phyloP scores from a whole-genome alignment of 2,329 filamentous ascomycete species.

The Pyricularia pennisetigena region DNA sequence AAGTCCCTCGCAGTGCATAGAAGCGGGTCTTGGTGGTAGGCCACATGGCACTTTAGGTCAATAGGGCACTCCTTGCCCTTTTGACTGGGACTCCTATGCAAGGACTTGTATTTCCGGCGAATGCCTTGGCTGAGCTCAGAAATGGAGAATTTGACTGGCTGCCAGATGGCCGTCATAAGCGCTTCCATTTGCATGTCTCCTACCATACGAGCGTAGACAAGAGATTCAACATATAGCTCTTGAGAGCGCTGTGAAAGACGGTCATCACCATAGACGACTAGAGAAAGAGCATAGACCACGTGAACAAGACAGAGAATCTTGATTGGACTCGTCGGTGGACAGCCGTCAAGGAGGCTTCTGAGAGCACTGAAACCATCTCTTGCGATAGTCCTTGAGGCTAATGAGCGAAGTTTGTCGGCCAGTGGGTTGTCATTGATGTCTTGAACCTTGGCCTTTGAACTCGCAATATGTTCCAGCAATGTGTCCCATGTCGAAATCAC shows the following conservation, averaged over 20 bases:
- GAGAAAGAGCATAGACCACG: slow-evolving; percentile 38
- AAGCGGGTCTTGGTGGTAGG: slow-evolving; percentile 25
- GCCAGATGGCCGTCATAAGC: slow-evolving; percentile 31
- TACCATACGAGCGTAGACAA: slow-evolving; percentile 33
- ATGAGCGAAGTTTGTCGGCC: slow-evolving; percentile 26
- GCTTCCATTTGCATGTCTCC: slow-evolving; percentile 29
- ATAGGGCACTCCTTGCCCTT: slow-evolving; percentile 31
- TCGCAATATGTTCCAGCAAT: slow-evolving; percentile 33
- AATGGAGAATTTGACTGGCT: slow-evolving; percentile 25
- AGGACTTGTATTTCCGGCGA: slow-evolving; percentile 10
- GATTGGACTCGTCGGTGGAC: slow-evolving; percentile 26
- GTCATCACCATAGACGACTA: slow-evolving; percentile 31
- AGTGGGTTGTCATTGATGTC: slow-evolving; percentile 29
- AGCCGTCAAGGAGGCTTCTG: slow-evolving; percentile 25
- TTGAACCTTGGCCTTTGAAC: slow-evolving; percentile 32
- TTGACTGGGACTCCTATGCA: slow-evolving; percentile 15
- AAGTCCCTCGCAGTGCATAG: slow-evolving; percentile 33
- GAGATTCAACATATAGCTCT: slow-evolving; percentile 35
- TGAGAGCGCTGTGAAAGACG: slow-evolving; percentile 23
- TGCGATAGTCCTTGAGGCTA: slow-evolving; percentile 29
- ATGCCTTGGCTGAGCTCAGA: slow-evolving; percentile 19
- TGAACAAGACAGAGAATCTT: slow-evolving; percentile 42
- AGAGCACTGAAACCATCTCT: slow-evolving; percentile 31
- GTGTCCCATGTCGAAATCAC: slow-evolving; percentile 33
- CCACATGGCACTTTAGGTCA: background rate